Base-by-base conservation (phyloP, 768 basidiomycete species). In the Lactarius tabidus region DNA sequence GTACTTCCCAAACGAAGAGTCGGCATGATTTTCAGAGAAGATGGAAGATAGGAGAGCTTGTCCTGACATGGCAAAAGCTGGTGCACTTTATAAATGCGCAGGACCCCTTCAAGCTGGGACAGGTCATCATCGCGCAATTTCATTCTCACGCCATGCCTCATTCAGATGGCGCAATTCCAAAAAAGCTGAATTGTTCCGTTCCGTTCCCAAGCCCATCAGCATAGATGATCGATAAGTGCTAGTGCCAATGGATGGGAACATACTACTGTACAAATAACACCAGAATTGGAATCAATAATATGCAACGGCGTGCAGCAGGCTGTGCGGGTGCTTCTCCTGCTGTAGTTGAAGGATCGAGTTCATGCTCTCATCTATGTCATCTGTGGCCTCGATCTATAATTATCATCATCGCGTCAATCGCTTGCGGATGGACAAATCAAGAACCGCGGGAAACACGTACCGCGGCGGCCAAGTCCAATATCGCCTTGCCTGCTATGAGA, bases 301-400 rank as follows among this genome's bases (percentile, higher is more conserved):
- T 38, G 87, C 91, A 41, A 98, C 90, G 7, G 91, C 89, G 73
- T 98, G 96, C 45, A 98, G 80, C 28, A 98, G 78, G 74, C 84
- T 87, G 75, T 98, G 97, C 1, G 97, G 94, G 72, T 98, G 95
- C 48, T 85, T 89, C 59, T 93, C 91, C 72, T 93, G 87, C 70
- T 98, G 97, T 14, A 74, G 74, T 71, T 88, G 81, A n/a, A 99
- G 77, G 68, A 99, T 94, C 60, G 80, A 79, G 71, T 91, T 91
- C 59, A 99, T 97, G 51, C 90, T 90, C 73, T 91, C 90, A 75
- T 99, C 97, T 59, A 98, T 81, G 72, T 98, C 96, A 64, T 84
- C 80, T 7, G 91, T 81, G 9, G 74, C 80, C 75, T 98, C 97
- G 69, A 98, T 91, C 95, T 97, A 71, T 43, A 51, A n/a, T 60